These are phyloP conservation scores for Typha latifolia DNA, from an alignment of 176 grass and related monocot species.

Conservation along the genomic window DNA sequence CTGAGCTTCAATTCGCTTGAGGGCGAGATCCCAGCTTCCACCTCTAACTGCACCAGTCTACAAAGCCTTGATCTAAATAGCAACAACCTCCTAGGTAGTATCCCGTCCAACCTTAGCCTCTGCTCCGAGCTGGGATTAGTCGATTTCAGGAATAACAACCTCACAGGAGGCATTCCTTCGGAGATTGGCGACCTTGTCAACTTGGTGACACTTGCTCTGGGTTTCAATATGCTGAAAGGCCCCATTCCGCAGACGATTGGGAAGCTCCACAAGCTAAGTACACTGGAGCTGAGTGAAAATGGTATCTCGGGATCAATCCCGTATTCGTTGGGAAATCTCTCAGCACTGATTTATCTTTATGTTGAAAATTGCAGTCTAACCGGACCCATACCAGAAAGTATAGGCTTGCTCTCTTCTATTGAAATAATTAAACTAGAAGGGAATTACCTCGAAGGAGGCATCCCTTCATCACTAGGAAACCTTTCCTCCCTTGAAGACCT, in stretches of 20 bases:
- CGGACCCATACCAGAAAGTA: no score
- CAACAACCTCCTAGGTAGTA: constrained; percentile 22
- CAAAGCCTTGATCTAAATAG: neutral
- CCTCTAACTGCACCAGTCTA: constrained; percentile 9
- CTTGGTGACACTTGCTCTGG: no score
- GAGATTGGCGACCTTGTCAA: no score
- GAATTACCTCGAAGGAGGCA: constrained; percentile 1
- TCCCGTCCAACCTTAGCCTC: constrained; percentile 8
- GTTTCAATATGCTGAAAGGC: no score
- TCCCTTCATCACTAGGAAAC: constrained; percentile 7
- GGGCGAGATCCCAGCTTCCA: constrained; percentile 4
- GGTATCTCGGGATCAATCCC: no score
- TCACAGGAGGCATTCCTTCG: neutral
- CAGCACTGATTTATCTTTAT: no score
- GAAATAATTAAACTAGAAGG: neutral
- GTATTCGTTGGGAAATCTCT: no score
- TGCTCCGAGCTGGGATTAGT: neutral
- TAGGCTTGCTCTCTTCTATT: neutral
- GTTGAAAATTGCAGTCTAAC: no score
- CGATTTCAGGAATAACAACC: neutral
- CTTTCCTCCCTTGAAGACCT: constrained; percentile 3
- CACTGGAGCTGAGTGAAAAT: no score
- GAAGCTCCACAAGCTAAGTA: no score
- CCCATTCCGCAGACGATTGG: no score
- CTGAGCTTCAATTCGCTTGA: constrained; percentile 15